These are phyloP conservation scores for Moesziomyces sp. DNA, from an alignment of 1,284 basidiomycete species.

Conservation along the genomic window DNA sequence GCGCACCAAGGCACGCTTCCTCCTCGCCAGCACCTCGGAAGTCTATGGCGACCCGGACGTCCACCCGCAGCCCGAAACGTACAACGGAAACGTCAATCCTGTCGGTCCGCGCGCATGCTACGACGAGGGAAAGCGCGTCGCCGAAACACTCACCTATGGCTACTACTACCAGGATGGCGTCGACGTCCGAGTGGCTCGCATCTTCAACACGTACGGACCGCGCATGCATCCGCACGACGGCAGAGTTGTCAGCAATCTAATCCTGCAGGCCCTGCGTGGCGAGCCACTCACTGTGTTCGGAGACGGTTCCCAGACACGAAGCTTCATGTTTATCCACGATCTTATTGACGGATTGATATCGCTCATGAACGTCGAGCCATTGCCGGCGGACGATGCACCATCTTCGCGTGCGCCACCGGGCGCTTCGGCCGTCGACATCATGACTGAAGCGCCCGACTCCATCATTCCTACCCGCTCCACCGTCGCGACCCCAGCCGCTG, in stretches of 20 bases:
- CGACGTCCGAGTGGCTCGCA: constrained; percentile 74
- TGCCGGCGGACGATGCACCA: constrained; percentile 77
- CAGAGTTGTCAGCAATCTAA: constrained; percentile 97
- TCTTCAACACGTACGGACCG: constrained; percentile 61
- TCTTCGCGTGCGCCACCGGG: not conserved
- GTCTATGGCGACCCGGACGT: constrained; percentile 97
- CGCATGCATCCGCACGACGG: constrained; percentile 93
- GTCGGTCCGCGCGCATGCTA: constrained; percentile 97
- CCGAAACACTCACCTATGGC: constrained; percentile 58
- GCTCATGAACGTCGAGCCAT: constrained; percentile 58
- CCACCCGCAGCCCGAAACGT: constrained; percentile 85
- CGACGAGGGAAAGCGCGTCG: constrained; percentile 78
- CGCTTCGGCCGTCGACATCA: constrained; percentile 20
- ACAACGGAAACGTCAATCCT: constrained; percentile 85
- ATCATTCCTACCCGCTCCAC: constrained; percentile 24
- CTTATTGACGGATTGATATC: constrained; percentile 70
- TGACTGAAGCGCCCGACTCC: constrained; percentile 33
- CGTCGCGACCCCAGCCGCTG: constrained; percentile 13
- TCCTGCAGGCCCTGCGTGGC: constrained; percentile 92
- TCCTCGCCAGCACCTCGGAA: constrained; percentile 95
- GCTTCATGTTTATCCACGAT: constrained; percentile 79
- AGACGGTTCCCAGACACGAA: constrained; percentile 93
- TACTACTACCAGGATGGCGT: constrained; percentile 93
- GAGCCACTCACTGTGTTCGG: constrained; percentile 97
- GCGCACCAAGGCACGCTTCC: constrained; percentile 93